These are phyloP conservation scores for Amaranthus tricolor DNA, from an alignment of 179 eudicot species.

Conservation along the genomic window DNA sequence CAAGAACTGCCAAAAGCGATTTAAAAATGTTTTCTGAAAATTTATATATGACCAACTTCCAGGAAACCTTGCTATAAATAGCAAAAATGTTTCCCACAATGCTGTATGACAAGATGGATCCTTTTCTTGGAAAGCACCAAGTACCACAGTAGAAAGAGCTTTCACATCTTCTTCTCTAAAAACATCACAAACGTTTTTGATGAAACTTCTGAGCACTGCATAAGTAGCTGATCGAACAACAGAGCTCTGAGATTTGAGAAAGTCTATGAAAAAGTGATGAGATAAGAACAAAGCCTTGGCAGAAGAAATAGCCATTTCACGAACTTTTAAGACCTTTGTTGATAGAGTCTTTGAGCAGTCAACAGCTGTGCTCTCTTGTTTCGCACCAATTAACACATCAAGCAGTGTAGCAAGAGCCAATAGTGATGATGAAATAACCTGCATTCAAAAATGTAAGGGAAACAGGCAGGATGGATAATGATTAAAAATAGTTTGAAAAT, in stretches of 20 bases:
- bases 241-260: constrained; percentile 65
- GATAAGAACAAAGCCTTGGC: constrained; percentile 63
- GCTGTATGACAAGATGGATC: constrained; percentile 82
- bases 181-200: constrained; percentile 69
- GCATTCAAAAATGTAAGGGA: constrained; percentile 5
- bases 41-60: constrained; percentile 68
- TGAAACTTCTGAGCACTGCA: constrained; percentile 65
- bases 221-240: constrained; percentile 81
- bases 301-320: constrained; percentile 47
- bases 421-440: constrained; percentile 90
- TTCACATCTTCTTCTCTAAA: constrained; percentile 67
- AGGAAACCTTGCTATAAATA: constrained; percentile 64
- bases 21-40: constrained; percentile 58
- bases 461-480: background rate
- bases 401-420: constrained; percentile 88
- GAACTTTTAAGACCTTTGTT: constrained; percentile 56
- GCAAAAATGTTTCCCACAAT: constrained; percentile 80
- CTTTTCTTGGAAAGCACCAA: constrained; percentile 88
- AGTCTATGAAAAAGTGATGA: constrained; percentile 67
- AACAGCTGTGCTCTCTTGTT: constrained; percentile 43
- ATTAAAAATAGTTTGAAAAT: background rate
- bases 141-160: constrained; percentile 59
- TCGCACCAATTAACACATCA: constrained; percentile 50
- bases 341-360: constrained; percentile 40
- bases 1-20: constrained; percentile 75